phyloP scores from a whole-genome alignment of 805 yeast species.

The Myxozyma udenii region DNA sequence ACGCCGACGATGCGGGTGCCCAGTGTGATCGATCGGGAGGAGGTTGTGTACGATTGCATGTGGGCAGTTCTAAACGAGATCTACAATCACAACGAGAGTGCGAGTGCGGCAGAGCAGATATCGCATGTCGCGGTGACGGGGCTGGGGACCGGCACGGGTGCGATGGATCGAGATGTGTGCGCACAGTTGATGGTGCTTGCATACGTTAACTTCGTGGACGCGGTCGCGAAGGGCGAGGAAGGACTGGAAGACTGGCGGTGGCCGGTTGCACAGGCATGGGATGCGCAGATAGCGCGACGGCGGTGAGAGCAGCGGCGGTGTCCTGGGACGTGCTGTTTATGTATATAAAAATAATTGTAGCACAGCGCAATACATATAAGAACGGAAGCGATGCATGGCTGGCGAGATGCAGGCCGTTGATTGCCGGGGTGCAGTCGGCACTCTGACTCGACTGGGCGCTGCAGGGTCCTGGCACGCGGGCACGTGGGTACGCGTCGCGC shows the following conservation, averaged over 20 bases:
- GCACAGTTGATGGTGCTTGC: constrained; percentile 28
- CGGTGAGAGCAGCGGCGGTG: background rate
- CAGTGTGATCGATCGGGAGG: constrained; percentile 10
- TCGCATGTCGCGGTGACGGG: constrained; percentile 23
- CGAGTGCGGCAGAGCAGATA: background rate
- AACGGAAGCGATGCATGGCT: background rate
- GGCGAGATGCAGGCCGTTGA: too few relatives aligned
- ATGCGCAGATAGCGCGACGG: background rate
- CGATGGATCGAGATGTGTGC: constrained; percentile 14
- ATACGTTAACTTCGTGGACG: constrained; percentile 21
- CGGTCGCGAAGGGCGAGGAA: constrained; percentile 15
- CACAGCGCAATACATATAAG: background rate
- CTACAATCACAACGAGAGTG: constrained; percentile 11
- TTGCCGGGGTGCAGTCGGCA: too few relatives aligned
- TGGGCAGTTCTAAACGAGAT: constrained; percentile 25
- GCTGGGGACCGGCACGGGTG: constrained; percentile 29
- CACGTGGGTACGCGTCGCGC: too few relatives aligned
- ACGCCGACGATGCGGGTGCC: constrained; percentile 31
- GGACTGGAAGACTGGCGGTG: constrained; percentile 14
- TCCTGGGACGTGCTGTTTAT: background rate
- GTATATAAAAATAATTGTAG: background rate
- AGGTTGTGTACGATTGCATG: constrained; percentile 28
- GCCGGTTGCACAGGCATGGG: constrained; percentile 17
- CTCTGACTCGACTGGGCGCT: too few relatives aligned
- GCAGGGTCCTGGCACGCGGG: too few relatives aligned